These are phyloP conservation scores for Leccinum pachyderme DNA, from an alignment of 1,284 basidiomycete genomes.

Conservation along the genomic window DNA sequence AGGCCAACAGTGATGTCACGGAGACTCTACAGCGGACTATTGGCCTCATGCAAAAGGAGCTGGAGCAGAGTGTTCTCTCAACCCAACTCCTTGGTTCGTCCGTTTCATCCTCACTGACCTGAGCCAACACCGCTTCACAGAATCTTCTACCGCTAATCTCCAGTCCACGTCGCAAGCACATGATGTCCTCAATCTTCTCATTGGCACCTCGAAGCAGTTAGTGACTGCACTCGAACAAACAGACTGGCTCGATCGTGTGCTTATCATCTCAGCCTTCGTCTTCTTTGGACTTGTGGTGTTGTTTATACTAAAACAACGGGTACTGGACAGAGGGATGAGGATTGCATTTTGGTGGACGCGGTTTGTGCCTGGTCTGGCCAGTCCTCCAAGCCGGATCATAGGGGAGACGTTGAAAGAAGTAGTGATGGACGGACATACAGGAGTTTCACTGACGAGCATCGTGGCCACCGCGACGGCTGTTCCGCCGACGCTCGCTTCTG, in stretches of 20 bases:
- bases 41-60: slow-evolving; percentile 83
- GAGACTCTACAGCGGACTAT: slow-evolving; percentile 83
- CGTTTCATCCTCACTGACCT: background rate
- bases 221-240: slow-evolving; percentile 84
- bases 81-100: slow-evolving; percentile 79
- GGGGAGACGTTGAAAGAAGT: slow-evolving; percentile 12
- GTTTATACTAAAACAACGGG: slow-evolving; percentile 83
- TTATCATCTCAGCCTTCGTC: slow-evolving; percentile 73
- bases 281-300: slow-evolving; percentile 85
- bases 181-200: slow-evolving; percentile 70
- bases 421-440: background rate
- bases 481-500: slow-evolving; percentile 15
- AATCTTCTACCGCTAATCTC: slow-evolving; percentile 77
- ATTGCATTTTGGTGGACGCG: slow-evolving; percentile 80
- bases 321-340: slow-evolving; percentile 70
- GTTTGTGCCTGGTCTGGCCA: slow-evolving; percentile 48
- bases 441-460: slow-evolving; percentile 10
- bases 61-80: slow-evolving; percentile 84
- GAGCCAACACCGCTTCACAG: slow-evolving; percentile 39
- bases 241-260: slow-evolving; percentile 87
- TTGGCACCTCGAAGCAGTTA: slow-evolving; percentile 78
- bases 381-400: slow-evolving; percentile 3
- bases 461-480: slow-evolving; percentile 4
- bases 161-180: slow-evolving; percentile 76
- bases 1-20: slow-evolving; percentile 84